Evolutionary conservation across 129 eudicot genomes (phyloP), one percentile per base, ranked within the genome.

Genomic region (Kitagawia praeruptora): DNA sequence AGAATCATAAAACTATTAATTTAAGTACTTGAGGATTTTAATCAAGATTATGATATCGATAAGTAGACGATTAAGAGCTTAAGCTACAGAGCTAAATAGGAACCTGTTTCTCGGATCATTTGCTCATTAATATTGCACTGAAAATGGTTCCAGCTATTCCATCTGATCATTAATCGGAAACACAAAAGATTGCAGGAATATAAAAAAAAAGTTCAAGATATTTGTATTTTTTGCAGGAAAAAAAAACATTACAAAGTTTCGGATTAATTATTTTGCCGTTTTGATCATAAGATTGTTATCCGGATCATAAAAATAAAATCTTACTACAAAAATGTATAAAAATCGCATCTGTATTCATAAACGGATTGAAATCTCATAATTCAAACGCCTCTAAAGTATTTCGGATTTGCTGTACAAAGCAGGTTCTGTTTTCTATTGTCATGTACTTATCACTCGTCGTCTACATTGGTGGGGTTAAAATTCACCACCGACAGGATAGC

Each of bases 71-170:
- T 9, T 25, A 61, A 61, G 69, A 61, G 34, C 28, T n/a, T 61
- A n/a, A 61, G 3, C 34, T 25, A n/a, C 13, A 58, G 67, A n/a
- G 67, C 1, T 6, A 58, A 58, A 58, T 2, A 8, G 61, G 6
- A 58, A 92, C 98, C 98, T 71, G 98, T 93, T 84, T 89, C 89
- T 85, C 87, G 84, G 46, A 93, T 85, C 80, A 93, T 64, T 58
- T 87, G 85, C 81, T 93, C 97, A 19, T 89, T 83, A 16, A 93
- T 87, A 38, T 87, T 82, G 73, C 98, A 93, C 23, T 56, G 79
- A 74, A 93, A 93, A 79, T 93, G 98, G 80, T 93, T 93, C 98
- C 98, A 93, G 83, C 98, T 93, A 83, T 91, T 93, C 98, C 98
- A 93, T 82, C 98, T 93, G 86, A 81, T 82, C 40, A 51, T 31